Evolutionary conservation across 2,329 filamentous ascomycete genomes (phyloP), one percentile per base, ranked within the genome.

Genomic region (Penicillium sp.): DNA sequence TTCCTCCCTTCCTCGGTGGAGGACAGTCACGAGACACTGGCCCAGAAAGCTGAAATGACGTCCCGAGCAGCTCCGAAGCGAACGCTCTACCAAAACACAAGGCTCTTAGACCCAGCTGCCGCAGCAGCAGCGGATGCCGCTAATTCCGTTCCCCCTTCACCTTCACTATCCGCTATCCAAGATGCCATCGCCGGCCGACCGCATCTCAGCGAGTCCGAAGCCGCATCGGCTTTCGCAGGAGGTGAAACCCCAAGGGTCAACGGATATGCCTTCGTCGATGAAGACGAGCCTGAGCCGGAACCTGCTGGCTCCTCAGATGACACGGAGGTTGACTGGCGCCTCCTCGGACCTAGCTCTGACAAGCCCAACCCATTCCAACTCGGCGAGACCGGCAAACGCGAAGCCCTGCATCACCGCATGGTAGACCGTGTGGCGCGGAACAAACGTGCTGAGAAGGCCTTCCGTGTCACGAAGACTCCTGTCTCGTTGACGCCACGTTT

Each of bases 241-340:
- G 80, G 78, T 50, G 90, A 95, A 68, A 97, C 92, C 0, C 93
- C 92, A 0, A 80, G 89, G 2, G 88, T 97, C 0, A 95, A 95
- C 55, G 93, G 93, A 1, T 99, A 96, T 67, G 82, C 89, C 0
- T 97, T 95, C 70, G 91, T 99, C 30, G 90, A 95, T 59, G 89
- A 95, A 49, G 87, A 76, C 44, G 76, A 77, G 42, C 59, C 69
- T 8, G 73, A 74, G 13, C 59, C 64, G 1, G 62, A 68, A 7
- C 29, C 63, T n/a, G 18, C 46, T n/a, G n/a, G n/a, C 3, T 36
- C 29, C 10, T 35, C 63, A 2, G 45, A 54, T 3, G 49, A 45
- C 25, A 45, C n/a, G 25, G 42, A 51, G 25, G 51, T 58, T 5
- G 65, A 54, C 65, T 38, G 71, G 75, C n/a, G 55, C 73, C 54